Percentiles rank a stretch among this genome's conserved stretches.
Evolutionary conservation across 2,329 filamentous ascomycete genomes (phyloP).

Genomic region (Trichoderma harzianum): DNA sequence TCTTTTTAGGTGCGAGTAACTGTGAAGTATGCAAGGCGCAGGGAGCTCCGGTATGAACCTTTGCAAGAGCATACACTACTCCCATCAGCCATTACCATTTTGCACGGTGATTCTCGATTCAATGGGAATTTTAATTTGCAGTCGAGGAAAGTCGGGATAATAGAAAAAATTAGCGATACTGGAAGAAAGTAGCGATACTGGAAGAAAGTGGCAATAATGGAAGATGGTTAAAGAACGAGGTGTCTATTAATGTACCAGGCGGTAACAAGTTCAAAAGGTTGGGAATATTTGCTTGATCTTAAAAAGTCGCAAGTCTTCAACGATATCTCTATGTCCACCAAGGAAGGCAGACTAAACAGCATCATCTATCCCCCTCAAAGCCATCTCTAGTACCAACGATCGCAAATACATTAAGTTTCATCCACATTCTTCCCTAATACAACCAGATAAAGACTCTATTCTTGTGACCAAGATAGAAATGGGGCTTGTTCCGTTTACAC

Average conservation of each 20-base stretch:
- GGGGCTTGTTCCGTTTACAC: not conserved
- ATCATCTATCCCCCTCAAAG: not conserved
- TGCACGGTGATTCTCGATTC: not conserved
- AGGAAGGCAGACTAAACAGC: not conserved
- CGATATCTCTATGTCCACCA: not conserved
- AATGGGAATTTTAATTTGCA: not conserved
- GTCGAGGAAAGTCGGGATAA: not conserved
- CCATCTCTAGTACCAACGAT: not conserved
- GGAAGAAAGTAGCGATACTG: too few relatives aligned
- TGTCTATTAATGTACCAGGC: not conserved
- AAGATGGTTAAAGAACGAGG: not conserved
- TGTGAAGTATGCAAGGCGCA: not conserved
- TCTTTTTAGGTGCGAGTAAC: not conserved
- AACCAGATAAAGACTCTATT: not conserved
- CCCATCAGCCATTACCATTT: not conserved
- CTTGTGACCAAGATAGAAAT: not conserved
- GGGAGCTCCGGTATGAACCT: not conserved
- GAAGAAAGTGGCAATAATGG: not conserved
- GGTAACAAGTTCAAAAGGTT: not conserved
- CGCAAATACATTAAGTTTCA: not conserved
- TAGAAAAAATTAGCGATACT: too few relatives aligned
- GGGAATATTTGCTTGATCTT: not conserved
- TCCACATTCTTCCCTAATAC: not conserved
- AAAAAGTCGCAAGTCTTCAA: not conserved
- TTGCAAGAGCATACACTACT: not conserved